phyloP scores from a whole-genome alignment of 75 land plant species.

The Cunninghamia lanceolata region DNA sequence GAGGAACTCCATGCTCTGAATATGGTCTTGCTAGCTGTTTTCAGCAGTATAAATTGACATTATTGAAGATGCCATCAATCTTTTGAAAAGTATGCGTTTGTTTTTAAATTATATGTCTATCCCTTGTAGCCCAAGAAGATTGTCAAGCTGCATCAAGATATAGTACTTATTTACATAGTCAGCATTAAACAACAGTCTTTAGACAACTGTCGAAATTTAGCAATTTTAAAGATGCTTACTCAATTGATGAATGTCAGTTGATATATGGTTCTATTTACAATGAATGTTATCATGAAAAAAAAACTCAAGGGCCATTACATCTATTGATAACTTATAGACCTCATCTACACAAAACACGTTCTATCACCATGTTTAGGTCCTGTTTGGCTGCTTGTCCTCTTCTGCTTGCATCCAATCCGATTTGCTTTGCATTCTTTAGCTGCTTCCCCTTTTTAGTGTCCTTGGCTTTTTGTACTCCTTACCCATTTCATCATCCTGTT shows the following conservation, averaged over 20 bases:
- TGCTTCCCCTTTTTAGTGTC: neutral
- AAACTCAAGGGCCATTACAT: neutral
- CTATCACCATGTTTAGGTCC: neutral
- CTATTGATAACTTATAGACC: neutral
- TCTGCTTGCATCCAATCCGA: neutral
- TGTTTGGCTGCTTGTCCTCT: neutral
- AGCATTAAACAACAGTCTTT: neutral
- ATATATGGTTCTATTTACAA: neutral
- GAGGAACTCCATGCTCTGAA: neutral
- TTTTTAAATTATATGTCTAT: neutral
- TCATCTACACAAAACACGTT: neutral
- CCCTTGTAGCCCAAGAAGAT: neutral
- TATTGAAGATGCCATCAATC: neutral
- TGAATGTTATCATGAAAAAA: neutral
- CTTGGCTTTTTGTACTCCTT: neutral
- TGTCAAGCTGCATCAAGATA: neutral
- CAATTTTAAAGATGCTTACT: neutral
- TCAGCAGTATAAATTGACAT: neutral
- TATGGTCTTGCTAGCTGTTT: neutral
- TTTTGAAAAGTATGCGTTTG: neutral
- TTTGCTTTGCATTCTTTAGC: neutral
- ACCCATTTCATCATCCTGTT: neutral
- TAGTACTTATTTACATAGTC: neutral
- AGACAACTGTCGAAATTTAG: neutral
- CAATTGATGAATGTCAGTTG: neutral